Evolutionary conservation across 345 rosid species (phyloP), one percentile per base, ranked within the genome.

Genomic region (Hypericum perforatum): DNA sequence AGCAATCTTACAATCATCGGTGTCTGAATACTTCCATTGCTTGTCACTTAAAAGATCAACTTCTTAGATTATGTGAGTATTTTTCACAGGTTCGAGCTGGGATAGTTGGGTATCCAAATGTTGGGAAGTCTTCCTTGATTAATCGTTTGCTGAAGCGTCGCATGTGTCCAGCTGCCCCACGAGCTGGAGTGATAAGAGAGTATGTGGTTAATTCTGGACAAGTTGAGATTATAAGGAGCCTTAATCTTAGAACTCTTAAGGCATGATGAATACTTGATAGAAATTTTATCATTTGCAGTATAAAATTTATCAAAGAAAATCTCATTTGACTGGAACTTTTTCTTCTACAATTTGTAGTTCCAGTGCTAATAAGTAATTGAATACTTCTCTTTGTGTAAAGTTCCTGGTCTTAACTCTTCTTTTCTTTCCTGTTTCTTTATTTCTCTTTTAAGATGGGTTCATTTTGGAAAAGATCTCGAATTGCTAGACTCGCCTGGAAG

Each of bases 131-230:
- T 53, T 91, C 98, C 69, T 65, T 91, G 74, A 81, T 91, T 48
- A 87, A 87, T 63, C 96, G 98, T 60, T 64, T 91, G 61, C 76
- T 91, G 43, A 91, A 91, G 70, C 81, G 95, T 6, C 80, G 92
- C 62, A 72, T 84, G 78, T 91, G 96, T 60, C 66, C 94, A 5
- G 96, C 98, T 41, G 98, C 98, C 52, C 82, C 98, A 41, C 80
- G 98, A 68, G 96, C 96, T 13, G 98, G 98, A 57, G 89, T 91
- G 67, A 87, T 95, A 22, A 79, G 95, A 74, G 89, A 65, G 96
- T 91, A 79, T 36, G 72, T 40, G 41, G 10, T 38, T 61, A 44
- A 22, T 22, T 9, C 29, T 46, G 50, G 50, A 46, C 9, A 13
- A 22, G 32, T 22, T 4, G n/a, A n/a, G 32, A 22, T 1, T 22